These are phyloP conservation scores for Podila epicladia DNA, from an alignment of 192 early-diverging fungal genomes.

Conservation along the genomic window DNA sequence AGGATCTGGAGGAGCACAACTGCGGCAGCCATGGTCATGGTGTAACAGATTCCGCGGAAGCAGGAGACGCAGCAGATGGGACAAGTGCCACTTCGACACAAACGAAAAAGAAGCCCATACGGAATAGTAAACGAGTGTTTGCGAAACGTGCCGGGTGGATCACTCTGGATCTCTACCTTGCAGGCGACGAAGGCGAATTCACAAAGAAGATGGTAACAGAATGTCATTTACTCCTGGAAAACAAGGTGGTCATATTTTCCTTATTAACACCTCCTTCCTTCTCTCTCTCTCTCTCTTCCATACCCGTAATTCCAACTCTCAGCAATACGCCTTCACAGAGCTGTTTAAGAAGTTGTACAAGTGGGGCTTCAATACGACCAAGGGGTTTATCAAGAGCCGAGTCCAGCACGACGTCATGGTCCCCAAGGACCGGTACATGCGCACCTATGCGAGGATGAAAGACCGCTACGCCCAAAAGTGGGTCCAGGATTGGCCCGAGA, in stretches of 20 bases:
- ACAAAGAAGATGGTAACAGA: slow-evolving; percentile 51
- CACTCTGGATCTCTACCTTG: slow-evolving; percentile 37
- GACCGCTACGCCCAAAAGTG: slow-evolving; percentile 69
- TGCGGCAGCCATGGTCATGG: neutral
- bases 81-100: neutral
- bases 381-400: slow-evolving; percentile 77
- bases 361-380: slow-evolving; percentile 75
- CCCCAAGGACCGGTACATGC: slow-evolving; percentile 70
- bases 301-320: neutral
- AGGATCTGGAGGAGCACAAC: slow-evolving; percentile 12
- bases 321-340: slow-evolving; percentile 68
- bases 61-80: neutral
- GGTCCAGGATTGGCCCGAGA: slow-evolving; percentile 82
- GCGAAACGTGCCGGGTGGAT: slow-evolving; percentile 34
- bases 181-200: slow-evolving; percentile 35
- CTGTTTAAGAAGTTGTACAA: slow-evolving; percentile 78
- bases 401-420: slow-evolving; percentile 76
- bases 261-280: neutral
- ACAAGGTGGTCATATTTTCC: neutral
- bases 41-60: neutral
- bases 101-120: slow-evolving; percentile 2
- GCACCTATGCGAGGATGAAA: slow-evolving; percentile 75
- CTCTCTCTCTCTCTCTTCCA: slow-evolving; percentile 6
- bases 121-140: neutral
- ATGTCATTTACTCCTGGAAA: neutral